Evolutionary conservation across 2,329 filamentous ascomycete species (phyloP).

Genomic region (Pseudopithomyces maydicus): DNA sequence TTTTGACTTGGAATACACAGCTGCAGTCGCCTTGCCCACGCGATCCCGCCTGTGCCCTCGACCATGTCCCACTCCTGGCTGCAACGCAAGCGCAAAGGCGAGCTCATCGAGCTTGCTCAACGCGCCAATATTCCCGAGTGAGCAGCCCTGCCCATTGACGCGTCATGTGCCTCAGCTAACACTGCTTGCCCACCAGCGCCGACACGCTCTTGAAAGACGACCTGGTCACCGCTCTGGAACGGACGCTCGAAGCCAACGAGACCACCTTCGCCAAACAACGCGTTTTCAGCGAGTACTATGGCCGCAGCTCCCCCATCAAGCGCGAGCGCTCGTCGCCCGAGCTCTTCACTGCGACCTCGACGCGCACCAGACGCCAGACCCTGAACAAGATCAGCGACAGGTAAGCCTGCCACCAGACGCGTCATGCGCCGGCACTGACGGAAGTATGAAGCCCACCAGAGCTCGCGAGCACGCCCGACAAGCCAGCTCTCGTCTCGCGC

Average conservation of each 20-base stretch:
- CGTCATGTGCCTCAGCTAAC: slow-evolving; percentile 9
- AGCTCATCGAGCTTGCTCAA: slow-evolving; percentile 76
- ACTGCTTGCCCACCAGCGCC: slow-evolving; percentile 56
- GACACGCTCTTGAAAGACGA: slow-evolving; percentile 78
- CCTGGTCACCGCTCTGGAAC: slow-evolving; percentile 60
- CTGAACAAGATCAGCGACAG: slow-evolving; percentile 38
- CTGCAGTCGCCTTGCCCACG: slow-evolving; percentile 55
- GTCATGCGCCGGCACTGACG: slow-evolving; percentile 33
- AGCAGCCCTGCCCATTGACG: slow-evolving; percentile 42
- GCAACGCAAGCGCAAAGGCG: slow-evolving; percentile 79
- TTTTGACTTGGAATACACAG: slow-evolving; percentile 19
- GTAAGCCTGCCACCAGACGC: slow-evolving; percentile 35
- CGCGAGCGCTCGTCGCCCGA: slow-evolving; percentile 48
- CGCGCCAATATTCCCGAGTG: slow-evolving; percentile 74
- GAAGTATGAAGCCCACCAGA: slow-evolving; percentile 37
- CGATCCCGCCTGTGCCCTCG: slow-evolving; percentile 48
- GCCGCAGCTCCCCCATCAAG: slow-evolving; percentile 62
- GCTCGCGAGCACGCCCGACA: slow-evolving; percentile 50
- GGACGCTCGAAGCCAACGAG: slow-evolving; percentile 63
- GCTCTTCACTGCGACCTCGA: slow-evolving; percentile 35
- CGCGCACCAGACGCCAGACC: slow-evolving; percentile 41
- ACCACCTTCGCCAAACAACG: slow-evolving; percentile 67
- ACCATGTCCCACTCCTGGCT: slow-evolving; percentile 75
- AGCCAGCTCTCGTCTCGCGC: slow-evolving; percentile 50
- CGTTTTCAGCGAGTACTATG: slow-evolving; percentile 76